Evolutionary conservation across 2,329 filamentous ascomycete genomes (phyloP).

Genomic region (Botryosphaeria dothidea): DNA sequence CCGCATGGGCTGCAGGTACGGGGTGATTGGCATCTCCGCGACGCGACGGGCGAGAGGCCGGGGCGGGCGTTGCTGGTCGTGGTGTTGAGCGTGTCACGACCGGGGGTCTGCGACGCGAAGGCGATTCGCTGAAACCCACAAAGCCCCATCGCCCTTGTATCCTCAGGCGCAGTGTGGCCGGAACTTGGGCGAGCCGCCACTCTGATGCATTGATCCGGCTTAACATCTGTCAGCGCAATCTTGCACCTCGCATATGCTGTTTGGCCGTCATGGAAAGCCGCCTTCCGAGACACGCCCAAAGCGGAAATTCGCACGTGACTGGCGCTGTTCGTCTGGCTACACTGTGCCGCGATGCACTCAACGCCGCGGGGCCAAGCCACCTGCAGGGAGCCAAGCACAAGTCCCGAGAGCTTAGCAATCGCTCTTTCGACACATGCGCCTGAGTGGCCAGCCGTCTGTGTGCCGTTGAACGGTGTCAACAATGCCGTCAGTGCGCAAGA

Average conservation of each 20-base stretch:
- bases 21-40: neutral
- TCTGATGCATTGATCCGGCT: neutral
- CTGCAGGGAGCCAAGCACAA: neutral
- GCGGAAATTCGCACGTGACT: neutral
- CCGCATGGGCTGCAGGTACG: neutral
- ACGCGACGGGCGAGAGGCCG: neutral
- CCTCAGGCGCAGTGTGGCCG: neutral
- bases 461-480: neutral
- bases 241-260: neutral
- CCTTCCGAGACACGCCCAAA: neutral
- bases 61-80: neutral
- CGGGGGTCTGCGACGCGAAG: conserved; percentile 36
- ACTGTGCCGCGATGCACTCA: neutral
- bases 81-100: conserved; percentile 13
- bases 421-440: neutral
- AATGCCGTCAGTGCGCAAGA: neutral
- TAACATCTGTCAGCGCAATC: neutral
- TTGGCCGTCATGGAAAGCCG: neutral
- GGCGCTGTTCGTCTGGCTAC: neutral
- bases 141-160: conserved; percentile 29
- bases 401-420: neutral
- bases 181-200: neutral
- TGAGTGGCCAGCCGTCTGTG: neutral
- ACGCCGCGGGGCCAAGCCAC: neutral
- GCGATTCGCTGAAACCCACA: conserved; percentile 34